Conservation (phyloP, 2,329 filamentous ascomycete genomes). For the Trichoderma oligosporum region DNA sequence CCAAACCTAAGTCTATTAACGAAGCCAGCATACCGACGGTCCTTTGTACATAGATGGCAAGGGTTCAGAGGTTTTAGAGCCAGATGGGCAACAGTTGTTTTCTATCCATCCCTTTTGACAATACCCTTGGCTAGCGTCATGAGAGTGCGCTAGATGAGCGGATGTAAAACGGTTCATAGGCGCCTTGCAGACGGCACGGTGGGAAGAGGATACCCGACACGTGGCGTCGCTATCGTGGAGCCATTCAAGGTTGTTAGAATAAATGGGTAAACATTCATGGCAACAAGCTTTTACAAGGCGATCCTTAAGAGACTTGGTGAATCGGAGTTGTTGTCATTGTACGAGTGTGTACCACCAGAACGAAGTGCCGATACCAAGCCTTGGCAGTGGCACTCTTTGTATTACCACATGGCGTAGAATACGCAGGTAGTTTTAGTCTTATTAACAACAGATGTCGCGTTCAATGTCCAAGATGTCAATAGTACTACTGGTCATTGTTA, state of each 20-base stretch:
- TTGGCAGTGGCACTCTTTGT: neutral
- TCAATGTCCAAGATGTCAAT: no score
- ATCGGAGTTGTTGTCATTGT: neutral
- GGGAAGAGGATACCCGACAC: constrained; percentile 9
- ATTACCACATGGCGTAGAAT: neutral
- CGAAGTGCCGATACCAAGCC: neutral
- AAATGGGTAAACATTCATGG: neutral
- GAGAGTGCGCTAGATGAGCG: neutral
- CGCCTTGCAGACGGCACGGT: neutral
- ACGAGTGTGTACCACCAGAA: neutral
- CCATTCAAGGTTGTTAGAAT: neutral
- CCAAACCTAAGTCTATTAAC: neutral
- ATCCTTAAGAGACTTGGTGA: constrained; percentile 2
- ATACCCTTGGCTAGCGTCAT: neutral
- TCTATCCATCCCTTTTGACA: neutral
- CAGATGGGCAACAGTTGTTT: neutral
- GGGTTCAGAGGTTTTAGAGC: neutral
- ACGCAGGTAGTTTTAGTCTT: no score
- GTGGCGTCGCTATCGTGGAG: neutral
- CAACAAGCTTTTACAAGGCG: neutral
- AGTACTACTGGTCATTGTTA: no score
- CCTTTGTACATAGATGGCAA: neutral
- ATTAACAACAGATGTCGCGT: no score
- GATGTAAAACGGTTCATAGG: neutral
- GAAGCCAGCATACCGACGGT: neutral